Percentiles rank a stretch among this genome's conserved stretches.
These are phyloP conservation scores for Phytopythium aichiense DNA, from an alignment of 352 stramenopile genomes.

Conservation along the genomic window DNA sequence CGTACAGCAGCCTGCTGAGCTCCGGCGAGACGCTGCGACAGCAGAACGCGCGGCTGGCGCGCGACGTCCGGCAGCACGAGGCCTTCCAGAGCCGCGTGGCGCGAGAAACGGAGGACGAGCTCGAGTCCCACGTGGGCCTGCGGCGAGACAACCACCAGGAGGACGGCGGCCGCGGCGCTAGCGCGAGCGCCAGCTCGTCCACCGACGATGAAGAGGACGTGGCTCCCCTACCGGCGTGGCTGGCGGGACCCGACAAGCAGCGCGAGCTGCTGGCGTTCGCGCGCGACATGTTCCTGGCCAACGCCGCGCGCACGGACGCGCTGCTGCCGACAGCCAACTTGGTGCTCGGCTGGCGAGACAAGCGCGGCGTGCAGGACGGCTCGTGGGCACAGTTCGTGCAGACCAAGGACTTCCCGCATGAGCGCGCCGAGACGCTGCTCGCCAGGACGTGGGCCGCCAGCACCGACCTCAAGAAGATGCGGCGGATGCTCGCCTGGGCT, in stretches of 20 bases:
- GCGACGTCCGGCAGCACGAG: constrained; percentile 14
- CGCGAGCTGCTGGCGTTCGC: constrained; percentile 17
- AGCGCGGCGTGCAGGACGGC: constrained; percentile 25
- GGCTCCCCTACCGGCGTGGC: constrained; percentile 15
- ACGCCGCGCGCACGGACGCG: constrained; percentile 17
- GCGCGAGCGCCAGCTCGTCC: background rate
- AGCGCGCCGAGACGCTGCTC: constrained; percentile 19
- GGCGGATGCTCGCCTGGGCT: constrained; percentile 25
- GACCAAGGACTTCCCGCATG: constrained; percentile 36
- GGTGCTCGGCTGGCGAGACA: constrained; percentile 41
- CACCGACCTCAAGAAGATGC: constrained; percentile 17
- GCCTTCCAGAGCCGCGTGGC: constrained; percentile 17
- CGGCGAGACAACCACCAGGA: background rate
- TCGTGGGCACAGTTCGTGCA: constrained; percentile 45
- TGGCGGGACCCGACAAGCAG: constrained; percentile 2
- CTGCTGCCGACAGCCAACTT: constrained; percentile 12
- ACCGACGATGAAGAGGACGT: constrained; percentile 8
- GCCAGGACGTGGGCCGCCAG: constrained; percentile 34
- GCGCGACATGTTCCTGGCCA: constrained; percentile 20
- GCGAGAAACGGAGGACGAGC: constrained; percentile 17
- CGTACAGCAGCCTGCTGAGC: constrained; percentile 16
- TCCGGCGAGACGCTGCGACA: constrained; percentile 19
- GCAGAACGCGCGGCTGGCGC: constrained; percentile 16
- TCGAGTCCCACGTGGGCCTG: constrained; percentile 4
- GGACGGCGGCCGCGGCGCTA: background rate